These are phyloP conservation scores for Calycina marina DNA, from an alignment of 2,329 filamentous ascomycete species.

Conservation along the genomic window DNA sequence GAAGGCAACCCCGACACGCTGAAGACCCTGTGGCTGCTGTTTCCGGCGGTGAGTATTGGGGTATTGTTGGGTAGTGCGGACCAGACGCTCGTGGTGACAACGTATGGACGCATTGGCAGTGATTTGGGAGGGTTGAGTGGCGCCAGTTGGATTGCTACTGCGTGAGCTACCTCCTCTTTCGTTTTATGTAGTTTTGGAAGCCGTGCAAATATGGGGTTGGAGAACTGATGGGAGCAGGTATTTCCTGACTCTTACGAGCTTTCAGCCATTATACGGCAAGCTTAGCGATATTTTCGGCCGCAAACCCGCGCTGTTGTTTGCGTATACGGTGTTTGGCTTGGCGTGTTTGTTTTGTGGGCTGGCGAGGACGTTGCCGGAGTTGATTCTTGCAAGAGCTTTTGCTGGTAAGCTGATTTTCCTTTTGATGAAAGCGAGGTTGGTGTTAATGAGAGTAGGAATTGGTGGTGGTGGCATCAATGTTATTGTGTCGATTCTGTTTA, in stretches of 20 bases:
- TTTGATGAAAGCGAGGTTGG: neutral
- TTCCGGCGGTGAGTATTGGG: neutral
- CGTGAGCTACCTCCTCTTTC: constrained; percentile 19
- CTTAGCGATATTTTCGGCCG: constrained; percentile 58
- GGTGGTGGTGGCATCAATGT: constrained; percentile 61
- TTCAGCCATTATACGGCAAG: constrained; percentile 62
- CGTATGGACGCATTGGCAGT: constrained; percentile 64
- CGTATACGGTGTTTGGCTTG: constrained; percentile 48
- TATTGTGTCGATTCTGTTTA: constrained; percentile 53
- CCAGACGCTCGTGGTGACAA: constrained; percentile 64
- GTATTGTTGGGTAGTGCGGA: constrained; percentile 56
- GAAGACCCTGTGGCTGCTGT: neutral
- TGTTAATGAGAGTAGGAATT: constrained; percentile 30
- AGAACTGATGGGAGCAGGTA: constrained; percentile 34
- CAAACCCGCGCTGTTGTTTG: constrained; percentile 48
- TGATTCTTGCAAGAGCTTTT: constrained; percentile 45
- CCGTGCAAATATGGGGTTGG: neutral
- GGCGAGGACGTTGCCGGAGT: constrained; percentile 45
- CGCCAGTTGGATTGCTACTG: constrained; percentile 60
- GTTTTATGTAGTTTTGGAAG: no score
- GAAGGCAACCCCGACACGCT: neutral
- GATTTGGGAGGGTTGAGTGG: constrained; percentile 61
- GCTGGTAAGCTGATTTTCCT: constrained; percentile 18
- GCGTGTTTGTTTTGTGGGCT: constrained; percentile 51
- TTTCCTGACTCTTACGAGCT: constrained; percentile 59